A percentile compares a stretch with the other conserved stretches of the same genome.
Evolutionary conservation across 202 grass and related monocot genomes (phyloP).

Genomic region (Elaeis oleifera): DNA sequence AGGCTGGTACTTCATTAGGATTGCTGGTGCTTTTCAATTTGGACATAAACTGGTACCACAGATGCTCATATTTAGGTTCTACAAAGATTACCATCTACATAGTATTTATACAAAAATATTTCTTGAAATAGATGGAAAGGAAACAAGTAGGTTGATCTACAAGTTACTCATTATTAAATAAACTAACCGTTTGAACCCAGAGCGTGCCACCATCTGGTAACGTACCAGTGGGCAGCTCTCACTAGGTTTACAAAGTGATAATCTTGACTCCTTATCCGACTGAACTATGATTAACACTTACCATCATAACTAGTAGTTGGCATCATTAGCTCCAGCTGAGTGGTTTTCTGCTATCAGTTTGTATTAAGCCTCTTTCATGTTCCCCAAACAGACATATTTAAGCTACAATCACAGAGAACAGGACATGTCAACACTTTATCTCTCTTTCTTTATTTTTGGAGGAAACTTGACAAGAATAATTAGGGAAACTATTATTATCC

Average conservation of each 20-base stretch:
- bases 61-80: too few relatives aligned
- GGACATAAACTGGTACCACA: too few relatives aligned
- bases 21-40: too few relatives aligned
- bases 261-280: background rate
- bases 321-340: slow-evolving; percentile 6
- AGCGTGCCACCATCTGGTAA: too few relatives aligned
- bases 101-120: too few relatives aligned
- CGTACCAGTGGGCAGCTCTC: slow-evolving; percentile 20
- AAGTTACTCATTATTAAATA: too few relatives aligned
- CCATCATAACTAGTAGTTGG: background rate
- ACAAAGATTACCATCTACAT: too few relatives aligned
- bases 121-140: too few relatives aligned
- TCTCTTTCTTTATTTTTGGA: too few relatives aligned
- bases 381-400: slow-evolving; percentile 93
- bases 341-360: background rate
- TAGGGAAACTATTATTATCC: background rate
- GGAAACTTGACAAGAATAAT: background rate
- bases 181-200: too few relatives aligned
- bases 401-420: slow-evolving; percentile 38
- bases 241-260: background rate
- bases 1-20: too few relatives aligned
- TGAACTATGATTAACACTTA: background rate
- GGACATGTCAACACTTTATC: background rate
- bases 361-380: slow-evolving; percentile 36
- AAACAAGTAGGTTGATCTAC: too few relatives aligned